A percentile compares a stretch with the other conserved stretches of the same genome.
Conservation (phyloP, 192 early-diverging fungal species). For the Coemansia sp. region DNA sequence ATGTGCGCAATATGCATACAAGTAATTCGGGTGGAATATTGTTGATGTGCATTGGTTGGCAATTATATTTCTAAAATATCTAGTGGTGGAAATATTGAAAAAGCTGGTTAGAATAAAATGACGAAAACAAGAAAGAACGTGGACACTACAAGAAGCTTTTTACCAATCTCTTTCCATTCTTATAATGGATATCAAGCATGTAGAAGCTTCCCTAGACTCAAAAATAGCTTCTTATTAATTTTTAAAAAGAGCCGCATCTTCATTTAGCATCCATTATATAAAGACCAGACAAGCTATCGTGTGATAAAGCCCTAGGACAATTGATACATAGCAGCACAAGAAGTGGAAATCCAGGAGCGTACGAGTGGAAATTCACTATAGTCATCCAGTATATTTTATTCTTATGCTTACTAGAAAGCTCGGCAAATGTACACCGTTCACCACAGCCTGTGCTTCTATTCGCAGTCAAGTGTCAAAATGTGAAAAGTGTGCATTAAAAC, state of each 20-base stretch:
- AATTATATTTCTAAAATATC: background rate
- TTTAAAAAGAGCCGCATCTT: background rate
- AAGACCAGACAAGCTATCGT: background rate
- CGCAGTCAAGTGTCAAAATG: too few species aligned
- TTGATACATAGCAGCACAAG: too few species aligned
- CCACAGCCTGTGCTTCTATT: too few species aligned
- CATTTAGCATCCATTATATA: background rate
- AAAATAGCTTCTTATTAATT: background rate
- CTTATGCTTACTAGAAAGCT: too few species aligned
- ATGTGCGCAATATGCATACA: background rate
- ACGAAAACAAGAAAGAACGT: background rate
- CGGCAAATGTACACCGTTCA: too few species aligned
- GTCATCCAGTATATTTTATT: too few species aligned
- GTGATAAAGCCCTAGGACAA: background rate
- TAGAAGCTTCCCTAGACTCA: background rate
- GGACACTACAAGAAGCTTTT: too few species aligned
- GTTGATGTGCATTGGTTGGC: background rate
- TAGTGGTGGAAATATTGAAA: background rate
- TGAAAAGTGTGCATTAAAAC: too few species aligned
- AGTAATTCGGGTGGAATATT: background rate
- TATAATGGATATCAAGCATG: background rate
- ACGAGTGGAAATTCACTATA: too few species aligned
- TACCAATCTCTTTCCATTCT: background rate
- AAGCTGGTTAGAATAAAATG: background rate
- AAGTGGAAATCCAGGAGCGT: too few species aligned